Evolutionary conservation across 176 grass and related monocot species (phyloP).

Genomic region (barley (Hordeum vulgare)): MorexV3_pseudomolecules_assembly NC_058523.1:42525467-42525966

Average conservation of each 20-base stretch:
- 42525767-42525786: background rate
- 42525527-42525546: background rate
- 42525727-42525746: conserved; percentile 24
- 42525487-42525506: background rate
- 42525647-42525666: background rate
- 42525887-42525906: conserved; percentile 42
- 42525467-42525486: background rate
- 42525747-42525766: conserved; percentile 23
- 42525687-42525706: conserved; percentile 12
- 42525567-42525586: background rate
- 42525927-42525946: conserved; percentile 29
- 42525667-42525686: background rate
- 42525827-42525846: conserved; percentile 8
- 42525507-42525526: background rate
- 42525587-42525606: background rate
- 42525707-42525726: conserved; percentile 23
- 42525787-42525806: conserved; percentile 18
- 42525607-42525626: background rate
- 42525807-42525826: conserved; percentile 31
- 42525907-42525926: conserved; percentile 54
- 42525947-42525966: conserved; percentile 71
- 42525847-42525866: conserved; percentile 33
- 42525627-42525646: background rate
- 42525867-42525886: conserved; percentile 94
- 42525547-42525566: background rate